Evolutionary conservation across 2,329 filamentous ascomycete genomes (phyloP), one percentile per base, ranked within the genome.

Genomic region (Aspergillus tubingensis): DNA sequence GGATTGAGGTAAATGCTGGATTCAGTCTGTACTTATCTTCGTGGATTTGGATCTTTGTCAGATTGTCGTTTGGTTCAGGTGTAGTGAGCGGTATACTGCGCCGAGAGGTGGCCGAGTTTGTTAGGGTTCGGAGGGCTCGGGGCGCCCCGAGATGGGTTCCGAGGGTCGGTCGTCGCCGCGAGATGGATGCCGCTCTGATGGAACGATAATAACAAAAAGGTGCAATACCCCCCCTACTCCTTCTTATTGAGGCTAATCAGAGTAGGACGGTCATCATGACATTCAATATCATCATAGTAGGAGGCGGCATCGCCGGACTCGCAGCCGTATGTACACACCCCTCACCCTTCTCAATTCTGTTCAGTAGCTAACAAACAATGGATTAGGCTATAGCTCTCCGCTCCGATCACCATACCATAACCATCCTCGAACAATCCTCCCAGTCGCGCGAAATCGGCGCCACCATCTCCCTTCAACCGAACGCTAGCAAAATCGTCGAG

Each of bases 201-300:
- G 11, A 21, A 54, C 19, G 5, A 13, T 36, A 0, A 13, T 36
- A 13, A 36, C 32, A 36, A 36, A 36, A 36, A 36, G 32, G 32
- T 36, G 11, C 10, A 13, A 32, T 11, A 10, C 2, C 30, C 4
- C 32, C 2, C 11, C 15, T 2, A 13, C 1, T 36, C 2, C 2
- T 6, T 13, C 27, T 30, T 0, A 11, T 11, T 30, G 1, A 10
- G 1, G 1, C 4, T 30, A 30, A 30, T 30, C 1, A 0, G 0
- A 30, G 27, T 30, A 30, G 5, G 10, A 0, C 27, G 1, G 11
- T 23, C 23, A 59, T 54, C 11, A 59, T 61, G 19, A 49, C 58
- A 3, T 68, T 83, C 67, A 77, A 75, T 41, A 79, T 85, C 30
- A 72, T 85, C 32, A 80, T 85, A 52, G 81, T 85, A 5, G 83